phyloP scores from a whole-genome alignment of 169 alveolate genomes.

The Plasmodium yoelii region DNA sequence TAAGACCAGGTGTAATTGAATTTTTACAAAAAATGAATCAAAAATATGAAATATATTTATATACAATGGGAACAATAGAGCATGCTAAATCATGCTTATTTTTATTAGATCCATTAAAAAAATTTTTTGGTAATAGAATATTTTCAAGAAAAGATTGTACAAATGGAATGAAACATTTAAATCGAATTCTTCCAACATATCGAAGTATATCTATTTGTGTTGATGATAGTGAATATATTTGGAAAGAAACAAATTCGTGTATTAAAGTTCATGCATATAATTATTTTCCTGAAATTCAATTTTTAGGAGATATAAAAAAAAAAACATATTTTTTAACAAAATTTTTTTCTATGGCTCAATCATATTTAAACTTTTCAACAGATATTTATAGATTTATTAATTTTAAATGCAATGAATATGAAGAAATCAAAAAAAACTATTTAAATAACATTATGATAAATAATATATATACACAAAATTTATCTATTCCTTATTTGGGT shows the following conservation, averaged over 20 bases:
- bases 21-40: conserved; percentile 79
- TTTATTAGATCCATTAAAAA: conserved; percentile 84
- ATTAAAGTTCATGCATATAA: conserved; percentile 70
- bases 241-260: conserved; percentile 61
- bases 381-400: conserved; percentile 50
- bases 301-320: conserved; percentile 65
- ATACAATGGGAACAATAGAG: conserved; percentile 89
- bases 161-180: conserved; percentile 48
- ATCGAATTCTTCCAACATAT: conserved; percentile 54
- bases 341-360: conserved; percentile 70
- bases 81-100: conserved; percentile 87
- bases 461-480: neutral
- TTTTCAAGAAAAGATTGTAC: conserved; percentile 81
- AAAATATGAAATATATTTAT: conserved; percentile 83
- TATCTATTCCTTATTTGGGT: neutral
- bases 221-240: conserved; percentile 72
- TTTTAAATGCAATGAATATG: conserved; percentile 72
- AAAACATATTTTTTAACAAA: conserved; percentile 55
- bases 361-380: conserved; percentile 41
- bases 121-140: conserved; percentile 78
- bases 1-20: conserved; percentile 89
- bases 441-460: neutral
- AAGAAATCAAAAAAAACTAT: conserved; percentile 6
- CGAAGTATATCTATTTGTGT: conserved; percentile 63
- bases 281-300: conserved; percentile 63